These are phyloP conservation scores for Geotrichum klebahnii DNA, from an alignment of 1,139 yeast species.

Conservation along the genomic window DNA sequence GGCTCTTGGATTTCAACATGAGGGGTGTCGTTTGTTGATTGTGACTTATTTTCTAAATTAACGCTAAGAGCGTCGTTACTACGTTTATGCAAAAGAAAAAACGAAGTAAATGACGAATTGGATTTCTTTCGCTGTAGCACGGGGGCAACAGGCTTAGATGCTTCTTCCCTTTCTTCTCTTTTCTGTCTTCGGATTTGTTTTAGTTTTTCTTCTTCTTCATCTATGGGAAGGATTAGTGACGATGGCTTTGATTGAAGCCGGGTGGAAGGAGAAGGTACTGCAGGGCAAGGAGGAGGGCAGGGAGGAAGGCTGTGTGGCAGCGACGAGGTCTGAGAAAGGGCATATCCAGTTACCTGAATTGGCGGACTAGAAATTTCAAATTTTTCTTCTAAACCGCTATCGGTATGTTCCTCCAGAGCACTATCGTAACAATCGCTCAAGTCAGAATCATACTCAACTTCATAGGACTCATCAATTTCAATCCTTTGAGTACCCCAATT, in stretches of 20 bases:
- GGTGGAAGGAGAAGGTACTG: too few relatives aligned
- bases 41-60: background rate
- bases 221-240: too few relatives aligned
- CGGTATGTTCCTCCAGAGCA: background rate
- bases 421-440: constrained; percentile 4
- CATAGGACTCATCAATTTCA: background rate
- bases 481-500: background rate
- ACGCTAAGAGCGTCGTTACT: background rate
- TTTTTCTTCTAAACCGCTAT: too few relatives aligned
- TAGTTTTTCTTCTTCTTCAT: background rate
- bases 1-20: too few relatives aligned
- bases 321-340: background rate
- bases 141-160: background rate
- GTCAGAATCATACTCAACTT: constrained; percentile 6
- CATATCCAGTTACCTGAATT: too few relatives aligned
- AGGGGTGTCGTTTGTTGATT: too few relatives aligned
- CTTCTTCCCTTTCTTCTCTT: background rate
- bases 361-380: too few relatives aligned
- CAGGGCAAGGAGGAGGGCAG: too few relatives aligned
- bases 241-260: too few relatives aligned
- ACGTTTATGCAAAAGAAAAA: constrained; percentile 5
- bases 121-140: constrained; percentile 1
- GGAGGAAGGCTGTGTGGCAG: constrained; percentile 5
- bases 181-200: background rate
- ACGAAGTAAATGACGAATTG: constrained; percentile 4